Evolutionary conservation across 352 stramenopile genomes (phyloP).

Genomic region (Globisporangium orthogonon): DNA sequence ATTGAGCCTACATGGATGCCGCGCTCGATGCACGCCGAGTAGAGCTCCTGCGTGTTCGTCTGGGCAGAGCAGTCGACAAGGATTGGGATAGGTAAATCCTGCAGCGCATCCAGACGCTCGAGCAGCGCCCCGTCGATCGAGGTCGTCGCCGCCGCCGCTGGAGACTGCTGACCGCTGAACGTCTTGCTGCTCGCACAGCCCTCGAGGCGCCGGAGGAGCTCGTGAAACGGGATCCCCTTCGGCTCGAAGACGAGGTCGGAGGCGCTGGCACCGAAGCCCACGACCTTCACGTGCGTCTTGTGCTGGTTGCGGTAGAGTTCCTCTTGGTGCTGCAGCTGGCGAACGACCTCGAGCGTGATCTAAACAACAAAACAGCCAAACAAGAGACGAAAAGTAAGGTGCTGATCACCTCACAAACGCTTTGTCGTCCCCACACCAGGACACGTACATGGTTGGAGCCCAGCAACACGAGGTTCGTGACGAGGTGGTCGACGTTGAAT

Average conservation of each 20-base stretch:
- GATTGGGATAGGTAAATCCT: conserved; percentile 68
- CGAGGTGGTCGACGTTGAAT: conserved; percentile 73
- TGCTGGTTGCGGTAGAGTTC: conserved; percentile 61
- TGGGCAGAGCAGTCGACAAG: conserved; percentile 71
- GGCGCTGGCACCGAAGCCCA: conserved; percentile 65
- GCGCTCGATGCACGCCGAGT: conserved; percentile 51
- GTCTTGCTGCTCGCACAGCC: conserved; percentile 27
- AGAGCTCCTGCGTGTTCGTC: conserved; percentile 39
- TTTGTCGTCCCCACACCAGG: background rate
- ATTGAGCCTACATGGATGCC: conserved; percentile 37
- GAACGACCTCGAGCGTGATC: conserved; percentile 58
- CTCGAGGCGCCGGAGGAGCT: conserved; percentile 34
- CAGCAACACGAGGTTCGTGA: conserved; percentile 65
- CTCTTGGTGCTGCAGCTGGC: conserved; percentile 53
- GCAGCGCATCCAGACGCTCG: conserved; percentile 46
- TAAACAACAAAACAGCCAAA: conserved; percentile 3
- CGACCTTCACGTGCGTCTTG: conserved; percentile 58
- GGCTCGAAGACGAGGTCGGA: conserved; percentile 50
- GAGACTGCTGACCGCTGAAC: conserved; percentile 14
- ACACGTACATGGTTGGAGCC: conserved; percentile 54
- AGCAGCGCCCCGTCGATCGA: conserved; percentile 35
- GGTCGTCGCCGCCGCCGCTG: background rate
- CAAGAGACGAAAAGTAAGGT: background rate
- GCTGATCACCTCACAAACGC: background rate
- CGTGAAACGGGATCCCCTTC: conserved; percentile 42